These are phyloP conservation scores for Fagopyrum homotropicum DNA, from an alignment of 148 eudicot genomes.

Conservation along the genomic window DNA sequence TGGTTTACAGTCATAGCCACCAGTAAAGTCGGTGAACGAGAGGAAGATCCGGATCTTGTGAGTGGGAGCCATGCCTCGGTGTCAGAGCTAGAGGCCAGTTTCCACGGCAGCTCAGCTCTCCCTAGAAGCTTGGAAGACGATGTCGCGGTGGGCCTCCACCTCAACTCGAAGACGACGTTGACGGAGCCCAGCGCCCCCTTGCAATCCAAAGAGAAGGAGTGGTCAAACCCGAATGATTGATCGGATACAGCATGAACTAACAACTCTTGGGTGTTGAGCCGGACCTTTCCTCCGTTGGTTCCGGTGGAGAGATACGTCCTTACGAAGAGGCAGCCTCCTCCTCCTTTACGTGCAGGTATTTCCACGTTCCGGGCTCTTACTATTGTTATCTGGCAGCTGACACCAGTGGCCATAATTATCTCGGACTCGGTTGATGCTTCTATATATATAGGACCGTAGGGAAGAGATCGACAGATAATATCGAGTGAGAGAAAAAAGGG, in stretches of 20 bases:
- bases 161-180: neutral
- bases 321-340: neutral
- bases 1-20: neutral
- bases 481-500: too few species aligned
- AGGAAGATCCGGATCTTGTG: neutral
- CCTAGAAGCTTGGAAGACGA: constrained; percentile 4
- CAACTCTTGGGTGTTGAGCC: constrained; percentile 1
- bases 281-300: neutral
- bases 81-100: neutral
- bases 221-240: neutral
- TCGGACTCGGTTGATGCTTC: too few species aligned
- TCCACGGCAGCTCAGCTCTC: constrained; percentile 4
- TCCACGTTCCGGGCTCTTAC: neutral
- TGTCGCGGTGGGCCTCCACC: constrained; percentile 2
- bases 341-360: neutral
- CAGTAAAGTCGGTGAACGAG: neutral
- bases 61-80: constrained; percentile 6
- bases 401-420: neutral
- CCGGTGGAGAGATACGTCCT: constrained; percentile 4
- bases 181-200: neutral
- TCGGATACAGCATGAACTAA: neutral
- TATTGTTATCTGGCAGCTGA: neutral
- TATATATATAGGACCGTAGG: too few species aligned
- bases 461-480: too few species aligned
- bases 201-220: neutral